Evolutionary conservation across 768 basidiomycete species (phyloP).

Genomic region (Agrocybe pediades): DNA sequence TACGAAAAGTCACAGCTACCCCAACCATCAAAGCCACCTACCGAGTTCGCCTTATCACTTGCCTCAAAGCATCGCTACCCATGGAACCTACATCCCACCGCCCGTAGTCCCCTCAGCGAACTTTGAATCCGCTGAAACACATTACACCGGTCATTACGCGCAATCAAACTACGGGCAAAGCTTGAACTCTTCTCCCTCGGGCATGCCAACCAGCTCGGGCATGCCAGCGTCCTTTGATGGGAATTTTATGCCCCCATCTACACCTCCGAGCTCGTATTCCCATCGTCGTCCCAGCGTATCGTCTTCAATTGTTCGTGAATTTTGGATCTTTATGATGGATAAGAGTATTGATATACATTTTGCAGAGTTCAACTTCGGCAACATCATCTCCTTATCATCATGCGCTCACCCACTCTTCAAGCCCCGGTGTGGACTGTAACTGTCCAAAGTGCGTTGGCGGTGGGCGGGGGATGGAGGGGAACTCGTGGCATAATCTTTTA

Average conservation of each 20-base stretch:
- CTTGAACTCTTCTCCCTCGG: slow-evolving; percentile 18
- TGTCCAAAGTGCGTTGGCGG: background rate
- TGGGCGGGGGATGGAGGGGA: slow-evolving; percentile 9
- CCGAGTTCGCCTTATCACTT: background rate
- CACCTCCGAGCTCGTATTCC: slow-evolving; percentile 17
- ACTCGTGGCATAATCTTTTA: slow-evolving; percentile 11
- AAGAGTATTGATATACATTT: slow-evolving; percentile 13
- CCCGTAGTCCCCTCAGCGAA: slow-evolving; percentile 15
- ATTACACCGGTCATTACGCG: slow-evolving; percentile 17
- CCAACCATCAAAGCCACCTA: slow-evolving; percentile 6
- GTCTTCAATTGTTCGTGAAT: slow-evolving; percentile 22
- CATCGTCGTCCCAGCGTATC: slow-evolving; percentile 24
- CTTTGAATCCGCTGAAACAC: slow-evolving; percentile 19
- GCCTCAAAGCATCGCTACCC: slow-evolving; percentile 1
- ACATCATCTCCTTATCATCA: slow-evolving; percentile 28
- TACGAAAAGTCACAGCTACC: slow-evolving; percentile 7
- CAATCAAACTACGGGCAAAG: slow-evolving; percentile 16
- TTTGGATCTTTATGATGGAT: slow-evolving; percentile 11
- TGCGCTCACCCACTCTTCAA: slow-evolving; percentile 19
- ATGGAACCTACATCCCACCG: slow-evolving; percentile 15
- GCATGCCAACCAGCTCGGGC: slow-evolving; percentile 17
- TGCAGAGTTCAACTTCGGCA: slow-evolving; percentile 26
- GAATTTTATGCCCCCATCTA: slow-evolving; percentile 15
- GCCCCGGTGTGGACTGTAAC: slow-evolving; percentile 13
- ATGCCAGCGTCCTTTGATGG: slow-evolving; percentile 22